phyloP scores from a whole-genome alignment of 2,329 filamentous ascomycete genomes.

The Exophiala viscosa region DNA sequence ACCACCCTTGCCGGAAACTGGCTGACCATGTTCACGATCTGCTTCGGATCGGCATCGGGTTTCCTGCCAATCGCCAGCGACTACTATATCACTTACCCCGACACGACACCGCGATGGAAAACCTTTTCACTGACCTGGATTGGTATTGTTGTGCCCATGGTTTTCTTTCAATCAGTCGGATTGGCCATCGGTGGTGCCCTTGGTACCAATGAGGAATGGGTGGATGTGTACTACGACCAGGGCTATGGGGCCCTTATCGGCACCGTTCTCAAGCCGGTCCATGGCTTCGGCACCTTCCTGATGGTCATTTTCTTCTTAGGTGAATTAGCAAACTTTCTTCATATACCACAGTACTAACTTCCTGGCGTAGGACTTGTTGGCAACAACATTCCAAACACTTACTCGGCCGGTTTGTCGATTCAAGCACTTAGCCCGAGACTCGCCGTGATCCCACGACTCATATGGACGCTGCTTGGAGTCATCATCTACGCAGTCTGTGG shows the following conservation, averaged over 20 bases:
- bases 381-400: constrained; percentile 45
- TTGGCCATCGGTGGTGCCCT: constrained; percentile 22
- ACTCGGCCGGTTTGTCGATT: constrained; percentile 44
- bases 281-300: constrained; percentile 10
- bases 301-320: constrained; percentile 12
- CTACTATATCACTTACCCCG: constrained; percentile 31
- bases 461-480: constrained; percentile 41
- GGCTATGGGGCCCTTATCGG: constrained; percentile 28
- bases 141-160: constrained; percentile 30
- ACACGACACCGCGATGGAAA: constrained; percentile 24
- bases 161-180: constrained; percentile 27
- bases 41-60: constrained; percentile 28
- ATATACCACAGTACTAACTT: neutral
- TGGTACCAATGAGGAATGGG: constrained; percentile 22
- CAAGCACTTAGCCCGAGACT: constrained; percentile 41
- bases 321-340: neutral
- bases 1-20: constrained; percentile 28
- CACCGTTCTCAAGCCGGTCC: constrained; percentile 3
- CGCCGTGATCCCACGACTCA: constrained; percentile 38
- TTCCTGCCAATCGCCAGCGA: constrained; percentile 30
- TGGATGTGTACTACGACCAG: constrained; percentile 19
- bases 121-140: constrained; percentile 29
- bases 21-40: constrained; percentile 41
- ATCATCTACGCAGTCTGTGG: constrained; percentile 43
- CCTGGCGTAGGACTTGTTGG: constrained; percentile 37